Evolutionary conservation across 495 filamentous ascomycete genomes (phyloP), one percentile per base, ranked within the genome.

Genomic region (Pseudoneurospora amorphoporcata): DNA sequence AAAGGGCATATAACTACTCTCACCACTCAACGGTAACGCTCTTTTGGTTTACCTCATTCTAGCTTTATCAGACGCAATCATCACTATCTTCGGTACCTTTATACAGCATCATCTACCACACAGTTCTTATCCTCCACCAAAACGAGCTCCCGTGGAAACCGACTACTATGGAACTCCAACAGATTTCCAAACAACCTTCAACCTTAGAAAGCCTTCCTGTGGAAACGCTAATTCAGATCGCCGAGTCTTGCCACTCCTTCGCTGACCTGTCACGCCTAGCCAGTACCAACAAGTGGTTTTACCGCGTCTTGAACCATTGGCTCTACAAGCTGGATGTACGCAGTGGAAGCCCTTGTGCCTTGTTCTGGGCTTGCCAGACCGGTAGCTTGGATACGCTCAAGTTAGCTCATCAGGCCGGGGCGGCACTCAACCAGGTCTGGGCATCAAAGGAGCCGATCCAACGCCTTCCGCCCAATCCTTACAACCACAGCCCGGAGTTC

Each of bases 251-350:
- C n/a, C 23, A 72, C 58, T 32, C 42, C 16, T 39, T 39, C 47
- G 8, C 29, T 23, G 69, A 69, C 40, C 70, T 74, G 6, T 58
- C 70, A 39, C 8, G 69, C 10, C 73, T 74, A 10, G 41, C 70
- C 29, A 39, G 32, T 3, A 39, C 58, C n/a, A 65, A 37, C 73
- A 58, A 8, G 23, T 17, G 41, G 7, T 35, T 71, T 17, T 8
- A 74, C 65, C 12, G 9, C 6, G 14, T 72, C 35, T 37, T 74
- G n/a, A 74, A 74, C 73, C 32, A 32, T 16, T 16, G 39, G 45
- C 73, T 74, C 23, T 74, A 74, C 65, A 45, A 40, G 12, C 73
- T 70, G 29, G 58, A 74, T 32, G 73, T 40, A n/a, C 23, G 16
- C 16, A 71, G 69, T 38, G 58, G 70, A n/a, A 29, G 37, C 8